Evolutionary conservation across 306 rosid genomes (phyloP).

Genomic region (Comarum palustre): DNA sequence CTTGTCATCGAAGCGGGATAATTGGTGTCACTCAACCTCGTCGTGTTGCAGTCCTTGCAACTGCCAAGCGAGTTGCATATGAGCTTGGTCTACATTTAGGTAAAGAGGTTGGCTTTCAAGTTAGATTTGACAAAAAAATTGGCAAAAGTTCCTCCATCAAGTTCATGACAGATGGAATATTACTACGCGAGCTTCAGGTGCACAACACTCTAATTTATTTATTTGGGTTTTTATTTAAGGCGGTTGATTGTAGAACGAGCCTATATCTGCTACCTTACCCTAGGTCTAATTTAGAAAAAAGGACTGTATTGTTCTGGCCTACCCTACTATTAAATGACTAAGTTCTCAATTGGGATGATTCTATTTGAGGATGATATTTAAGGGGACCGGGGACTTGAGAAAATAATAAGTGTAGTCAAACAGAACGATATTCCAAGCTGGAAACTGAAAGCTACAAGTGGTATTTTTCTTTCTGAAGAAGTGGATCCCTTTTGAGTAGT

Average conservation of each 20-base stretch:
- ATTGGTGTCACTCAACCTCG: constrained; percentile 97
- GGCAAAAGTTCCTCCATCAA: constrained; percentile 79
- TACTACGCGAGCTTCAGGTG: constrained; percentile 90
- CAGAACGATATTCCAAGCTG: neutral
- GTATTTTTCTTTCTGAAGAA: too few relatives aligned
- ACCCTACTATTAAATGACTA: neutral
- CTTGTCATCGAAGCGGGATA: constrained; percentile 44
- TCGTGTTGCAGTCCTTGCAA: constrained; percentile 90
- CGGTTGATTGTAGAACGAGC: neutral
- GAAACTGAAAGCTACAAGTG: too few relatives aligned
- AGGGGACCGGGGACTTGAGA: neutral
- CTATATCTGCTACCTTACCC: too few relatives aligned
- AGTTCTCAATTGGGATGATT: neutral
- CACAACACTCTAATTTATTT: neutral
- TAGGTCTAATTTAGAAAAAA: neutral
- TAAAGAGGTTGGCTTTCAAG: constrained; percentile 88
- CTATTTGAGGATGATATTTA: too few relatives aligned
- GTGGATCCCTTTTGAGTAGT: too few relatives aligned
- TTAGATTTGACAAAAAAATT: constrained; percentile 80
- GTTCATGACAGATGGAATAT: constrained; percentile 96
- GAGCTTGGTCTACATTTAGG: constrained; percentile 81
- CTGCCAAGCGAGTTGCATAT: constrained; percentile 86
- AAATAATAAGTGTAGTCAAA: neutral
- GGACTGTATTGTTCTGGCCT: neutral
- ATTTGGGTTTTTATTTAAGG: neutral